These are phyloP conservation scores for Hypericum perforatum DNA, from an alignment of 345 rosid species.

Conservation along the genomic window DNA sequence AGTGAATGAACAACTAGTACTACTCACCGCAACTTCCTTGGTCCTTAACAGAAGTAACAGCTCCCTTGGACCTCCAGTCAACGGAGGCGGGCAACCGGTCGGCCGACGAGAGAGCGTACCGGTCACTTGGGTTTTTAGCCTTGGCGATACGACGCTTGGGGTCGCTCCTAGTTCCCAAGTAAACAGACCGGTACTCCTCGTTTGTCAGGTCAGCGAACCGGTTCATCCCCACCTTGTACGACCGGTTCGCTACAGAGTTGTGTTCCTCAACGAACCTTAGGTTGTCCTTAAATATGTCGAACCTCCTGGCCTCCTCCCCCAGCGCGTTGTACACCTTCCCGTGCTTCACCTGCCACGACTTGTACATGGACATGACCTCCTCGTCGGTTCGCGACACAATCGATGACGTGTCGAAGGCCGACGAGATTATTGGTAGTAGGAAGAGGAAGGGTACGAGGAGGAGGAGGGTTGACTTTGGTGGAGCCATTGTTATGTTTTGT, in stretches of 20 bases:
- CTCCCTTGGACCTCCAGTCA: slow-evolving; percentile 14
- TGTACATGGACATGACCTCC: slow-evolving; percentile 14
- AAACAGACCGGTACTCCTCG: slow-evolving; percentile 14
- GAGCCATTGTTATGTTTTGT: slow-evolving; percentile 10
- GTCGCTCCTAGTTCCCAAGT: slow-evolving; percentile 12
- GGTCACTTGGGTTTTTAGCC: slow-evolving; percentile 9
- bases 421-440: too few species aligned
- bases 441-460: slow-evolving; percentile 9
- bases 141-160: slow-evolving; percentile 8
- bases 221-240: slow-evolving; percentile 18
- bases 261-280: slow-evolving; percentile 18
- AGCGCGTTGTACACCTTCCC: slow-evolving; percentile 6
- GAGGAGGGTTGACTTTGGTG: slow-evolving; percentile 14
- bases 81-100: slow-evolving; percentile 11
- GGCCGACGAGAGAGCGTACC: slow-evolving; percentile 10
- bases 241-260: slow-evolving; percentile 10
- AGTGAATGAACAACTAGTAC: background rate
- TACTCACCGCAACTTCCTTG: slow-evolving; percentile 21
- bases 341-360: slow-evolving; percentile 14
- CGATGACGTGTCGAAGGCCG: too few species aligned
- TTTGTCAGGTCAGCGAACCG: slow-evolving; percentile 18
- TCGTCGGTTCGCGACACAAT: slow-evolving; percentile 5
- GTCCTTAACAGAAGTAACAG: slow-evolving; percentile 16
- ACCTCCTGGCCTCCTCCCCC: slow-evolving; percentile 12
- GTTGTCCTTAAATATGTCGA: slow-evolving; percentile 16